Base-by-base conservation (phyloP, 2,329 filamentous ascomycete genomes). In the Fusarium sacchari region DNA sequence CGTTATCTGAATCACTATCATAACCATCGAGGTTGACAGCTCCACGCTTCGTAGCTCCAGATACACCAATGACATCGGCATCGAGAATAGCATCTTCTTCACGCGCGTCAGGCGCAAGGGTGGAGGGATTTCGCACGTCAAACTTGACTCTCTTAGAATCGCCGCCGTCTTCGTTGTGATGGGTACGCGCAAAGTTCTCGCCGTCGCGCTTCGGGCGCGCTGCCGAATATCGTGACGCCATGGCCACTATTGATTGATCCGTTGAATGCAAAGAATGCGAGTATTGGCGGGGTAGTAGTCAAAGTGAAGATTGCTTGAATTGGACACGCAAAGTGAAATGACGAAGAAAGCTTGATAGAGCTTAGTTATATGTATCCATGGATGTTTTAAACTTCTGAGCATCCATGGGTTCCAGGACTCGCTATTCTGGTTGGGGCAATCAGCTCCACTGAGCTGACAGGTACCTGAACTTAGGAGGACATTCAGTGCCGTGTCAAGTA, bases 11-110 rank as follows among this genome's bases (percentile, higher is more conserved):
- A 82, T 99, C 96, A 15, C 93, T 96, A 76, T 98, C 96, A 84
- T 98, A 99, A 57, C 96, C 96, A 79, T 98, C 96, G 44, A 99
- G 91, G 79, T 98, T 98, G 62, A 99, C 94, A 1, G 96, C 96
- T 75, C 96, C 96, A 71, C 96, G 94, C 82, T 97, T 97, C 2
- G 94, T 94, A 15, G 91, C 90, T 3, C 90, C 90, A 24, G 90
- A 88, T 5, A 92, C 93, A 22, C 95, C 95, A 73, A 98, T 98
- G 43, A 98, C 95, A 80, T 98, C 96, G 28, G 95, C 94, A 57
- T 97, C 94, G 14, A 99, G 89, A 34, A 96, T 89, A 0, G 90
- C 90, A 76, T 95, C 87, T 28, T 84, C 90, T 73, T 93, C 93
- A 5, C 89, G 88, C 5, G 91, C 93, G 80, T 97, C 94, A 3